Percentiles rank a stretch among this genome's conserved stretches.
Conservation (phyloP, 805 yeast species). For the Pichia heedii region DNA sequence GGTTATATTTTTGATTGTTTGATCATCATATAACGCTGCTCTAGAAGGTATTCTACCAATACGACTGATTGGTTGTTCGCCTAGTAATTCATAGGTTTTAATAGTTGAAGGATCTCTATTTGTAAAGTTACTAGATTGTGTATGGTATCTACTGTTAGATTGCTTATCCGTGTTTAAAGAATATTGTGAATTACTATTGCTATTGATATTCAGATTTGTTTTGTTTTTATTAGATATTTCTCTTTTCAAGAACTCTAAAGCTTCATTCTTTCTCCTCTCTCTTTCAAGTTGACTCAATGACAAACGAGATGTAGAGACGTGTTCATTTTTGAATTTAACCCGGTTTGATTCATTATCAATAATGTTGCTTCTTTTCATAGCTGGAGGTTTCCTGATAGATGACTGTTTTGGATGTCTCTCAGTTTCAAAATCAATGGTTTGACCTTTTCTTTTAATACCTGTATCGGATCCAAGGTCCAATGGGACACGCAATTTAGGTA, state of each 20-base stretch:
- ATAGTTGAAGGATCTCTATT: neutral
- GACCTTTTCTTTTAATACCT: neutral
- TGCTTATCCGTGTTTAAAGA: no score
- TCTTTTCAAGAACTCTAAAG: constrained; percentile 9
- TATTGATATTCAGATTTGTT: no score
- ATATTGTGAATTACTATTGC: no score
- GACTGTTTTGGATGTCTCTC: neutral
- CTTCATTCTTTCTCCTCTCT: constrained; percentile 9
- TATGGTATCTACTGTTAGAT: no score
- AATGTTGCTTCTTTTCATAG: no score
- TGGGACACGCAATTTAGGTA: neutral
- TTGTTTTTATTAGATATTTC: constrained; percentile 5
- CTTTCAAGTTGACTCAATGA: constrained; percentile 6
- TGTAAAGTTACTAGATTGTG: neutral
- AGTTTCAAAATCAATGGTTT: neutral
- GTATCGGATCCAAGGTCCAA: neutral
- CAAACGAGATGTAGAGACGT: neutral
- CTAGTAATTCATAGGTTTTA: constrained; percentile 20
- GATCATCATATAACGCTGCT: constrained; percentile 13
- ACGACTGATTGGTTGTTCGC: constrained; percentile 20
- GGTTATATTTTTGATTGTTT: constrained; percentile 13
- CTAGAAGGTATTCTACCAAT: constrained; percentile 4
- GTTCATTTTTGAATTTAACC: neutral
- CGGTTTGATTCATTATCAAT: no score
- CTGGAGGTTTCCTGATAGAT: neutral